These are phyloP conservation scores for Sonneratia caseolaris DNA, from an alignment of 345 rosid genomes.

Conservation along the genomic window DNA sequence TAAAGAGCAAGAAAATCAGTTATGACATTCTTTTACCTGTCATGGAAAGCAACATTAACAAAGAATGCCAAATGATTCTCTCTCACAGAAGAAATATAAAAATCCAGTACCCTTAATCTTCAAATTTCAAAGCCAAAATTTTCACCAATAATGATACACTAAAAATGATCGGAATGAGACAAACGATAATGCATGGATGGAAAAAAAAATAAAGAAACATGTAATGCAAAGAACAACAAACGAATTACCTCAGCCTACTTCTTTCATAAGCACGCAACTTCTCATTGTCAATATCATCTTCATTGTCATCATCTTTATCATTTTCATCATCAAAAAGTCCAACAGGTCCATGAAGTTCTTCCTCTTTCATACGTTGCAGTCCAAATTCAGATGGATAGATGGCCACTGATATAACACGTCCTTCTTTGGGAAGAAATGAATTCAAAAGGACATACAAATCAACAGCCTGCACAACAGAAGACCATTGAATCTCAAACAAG, in stretches of 20 bases:
- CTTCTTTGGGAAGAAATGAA: conserved; percentile 79
- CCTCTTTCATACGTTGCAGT: conserved; percentile 80
- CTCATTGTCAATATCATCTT: conserved; percentile 34
- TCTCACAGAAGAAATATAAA: not conserved
- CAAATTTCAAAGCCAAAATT: not conserved
- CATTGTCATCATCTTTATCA: conserved; percentile 23
- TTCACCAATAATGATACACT: not conserved
- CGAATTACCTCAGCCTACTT: conserved; percentile 63
- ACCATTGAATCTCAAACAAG: not conserved
- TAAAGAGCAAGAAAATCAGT: not conserved
- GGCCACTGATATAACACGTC: conserved; percentile 55
- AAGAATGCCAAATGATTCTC: not conserved
- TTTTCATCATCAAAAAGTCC: conserved; percentile 53
- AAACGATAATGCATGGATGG: not conserved
- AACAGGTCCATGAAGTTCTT: conserved; percentile 86
- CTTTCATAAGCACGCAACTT: conserved; percentile 70
- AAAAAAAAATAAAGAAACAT: not conserved
- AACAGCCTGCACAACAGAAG: conserved; percentile 42
- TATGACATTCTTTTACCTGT: not conserved
- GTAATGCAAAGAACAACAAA: not conserved
- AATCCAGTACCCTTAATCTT: not conserved
- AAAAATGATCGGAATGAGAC: not conserved
- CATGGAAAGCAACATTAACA: not conserved
- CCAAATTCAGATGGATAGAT: conserved; percentile 95
- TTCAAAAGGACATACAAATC: conserved; percentile 71